Conservation (phyloP, 495 filamentous ascomycete species). For the Geopyxis carbonaria region DNA sequence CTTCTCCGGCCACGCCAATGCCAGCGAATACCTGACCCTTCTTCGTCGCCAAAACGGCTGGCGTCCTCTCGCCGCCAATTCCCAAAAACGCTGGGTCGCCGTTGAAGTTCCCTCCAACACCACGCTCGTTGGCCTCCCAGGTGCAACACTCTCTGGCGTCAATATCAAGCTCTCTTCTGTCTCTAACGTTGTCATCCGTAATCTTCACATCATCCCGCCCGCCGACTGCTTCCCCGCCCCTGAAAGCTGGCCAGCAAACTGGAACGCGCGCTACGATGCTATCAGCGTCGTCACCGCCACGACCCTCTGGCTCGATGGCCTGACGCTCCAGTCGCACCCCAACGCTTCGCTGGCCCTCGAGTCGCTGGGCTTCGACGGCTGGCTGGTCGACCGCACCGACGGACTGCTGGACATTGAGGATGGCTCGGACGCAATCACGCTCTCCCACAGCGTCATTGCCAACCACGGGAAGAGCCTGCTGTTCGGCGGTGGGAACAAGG, state of each 20-base stretch:
- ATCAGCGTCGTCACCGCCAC: slow-evolving; percentile 9
- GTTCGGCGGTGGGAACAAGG: slow-evolving; percentile 15
- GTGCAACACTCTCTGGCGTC: slow-evolving; percentile 8
- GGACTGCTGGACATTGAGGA: slow-evolving; percentile 17
- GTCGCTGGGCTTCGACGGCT: slow-evolving; percentile 11
- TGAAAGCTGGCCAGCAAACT: slow-evolving; percentile 12
- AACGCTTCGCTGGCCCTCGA: too few species aligned
- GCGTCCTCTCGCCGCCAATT: too few species aligned
- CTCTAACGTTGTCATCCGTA: slow-evolving; percentile 14
- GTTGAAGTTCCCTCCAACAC: too few species aligned
- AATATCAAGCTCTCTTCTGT: slow-evolving; percentile 10
- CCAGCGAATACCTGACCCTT: too few species aligned
- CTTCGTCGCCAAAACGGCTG: too few species aligned
- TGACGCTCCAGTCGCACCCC: slow-evolving; percentile 8
- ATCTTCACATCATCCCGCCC: slow-evolving; percentile 10
- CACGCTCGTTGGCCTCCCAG: background rate
- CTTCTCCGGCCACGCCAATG: too few species aligned
- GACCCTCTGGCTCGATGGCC: slow-evolving; percentile 17
- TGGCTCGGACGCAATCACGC: slow-evolving; percentile 16
- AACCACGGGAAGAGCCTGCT: slow-evolving; percentile 21
- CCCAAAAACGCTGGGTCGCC: too few species aligned
- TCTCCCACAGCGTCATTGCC: slow-evolving; percentile 16
- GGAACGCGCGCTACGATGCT: slow-evolving; percentile 19
- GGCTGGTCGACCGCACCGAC: slow-evolving; percentile 13
- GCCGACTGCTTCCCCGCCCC: slow-evolving; percentile 17